Evolutionary conservation across 805 yeast species (phyloP).

Genomic region (Ascoidea asiatica): DNA sequence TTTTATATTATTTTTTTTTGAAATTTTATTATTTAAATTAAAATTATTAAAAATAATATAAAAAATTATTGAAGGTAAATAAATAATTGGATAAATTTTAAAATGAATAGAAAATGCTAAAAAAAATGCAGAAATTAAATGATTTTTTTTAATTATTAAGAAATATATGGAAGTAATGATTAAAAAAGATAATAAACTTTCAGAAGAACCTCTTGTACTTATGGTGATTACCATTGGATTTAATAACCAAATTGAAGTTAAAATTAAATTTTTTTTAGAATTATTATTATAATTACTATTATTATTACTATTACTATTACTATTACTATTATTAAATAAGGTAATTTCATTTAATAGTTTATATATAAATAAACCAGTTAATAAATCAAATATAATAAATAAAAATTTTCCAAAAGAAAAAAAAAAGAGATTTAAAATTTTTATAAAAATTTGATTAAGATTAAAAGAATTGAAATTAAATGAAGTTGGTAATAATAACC

Average conservation of each 20-base stretch:
- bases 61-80: conserved; percentile 57
- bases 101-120: conserved; percentile 79
- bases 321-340: background rate
- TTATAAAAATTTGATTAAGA: conserved; percentile 29
- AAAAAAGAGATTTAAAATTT: conserved; percentile 33
- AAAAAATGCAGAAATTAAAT: conserved; percentile 28
- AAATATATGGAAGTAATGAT: conserved; percentile 45
- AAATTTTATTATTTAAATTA: background rate
- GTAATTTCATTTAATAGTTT: conserved; percentile 19
- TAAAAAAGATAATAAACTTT: conserved; percentile 73
- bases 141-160: conserved; percentile 23
- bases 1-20: background rate
- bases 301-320: background rate
- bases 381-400: conserved; percentile 64
- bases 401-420: conserved; percentile 67
- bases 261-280: conserved; percentile 23
- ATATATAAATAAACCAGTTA: conserved; percentile 60
- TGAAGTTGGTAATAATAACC: conserved; percentile 66
- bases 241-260: conserved; percentile 65
- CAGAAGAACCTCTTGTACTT: conserved; percentile 87
- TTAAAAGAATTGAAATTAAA: conserved; percentile 23
- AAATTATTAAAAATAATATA: conserved; percentile 17
- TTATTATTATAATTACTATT: conserved; percentile 7
- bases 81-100: conserved; percentile 85
- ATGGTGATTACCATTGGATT: conserved; percentile 95